Conservation (phyloP, 371 early-diverging fungal species). For the Entomophthora muscae region DNA sequence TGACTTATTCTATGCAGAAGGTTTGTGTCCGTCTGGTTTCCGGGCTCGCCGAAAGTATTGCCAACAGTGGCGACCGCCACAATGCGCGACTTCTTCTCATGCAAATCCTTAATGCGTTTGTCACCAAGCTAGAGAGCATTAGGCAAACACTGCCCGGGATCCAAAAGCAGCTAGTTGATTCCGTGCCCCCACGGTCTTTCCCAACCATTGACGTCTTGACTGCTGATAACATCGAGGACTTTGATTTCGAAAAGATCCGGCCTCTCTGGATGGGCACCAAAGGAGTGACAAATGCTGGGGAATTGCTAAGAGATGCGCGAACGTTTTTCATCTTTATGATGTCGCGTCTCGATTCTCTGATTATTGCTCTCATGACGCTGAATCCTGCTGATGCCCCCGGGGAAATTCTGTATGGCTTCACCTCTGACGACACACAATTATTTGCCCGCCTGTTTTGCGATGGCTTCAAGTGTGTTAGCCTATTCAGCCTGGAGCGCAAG, state of each 20-base stretch:
- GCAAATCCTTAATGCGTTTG: conserved; percentile 67
- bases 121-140: conserved; percentile 53
- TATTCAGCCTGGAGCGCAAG: not conserved
- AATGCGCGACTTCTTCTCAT: conserved; percentile 59
- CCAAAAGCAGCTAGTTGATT: conserved; percentile 28
- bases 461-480: not conserved
- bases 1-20: conserved; percentile 81
- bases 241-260: conserved; percentile 61
- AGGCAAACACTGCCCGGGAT: conserved; percentile 38
- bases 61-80: conserved; percentile 39
- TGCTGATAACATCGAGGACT: conserved; percentile 29
- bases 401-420: not conserved
- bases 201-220: conserved; percentile 9
- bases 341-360: not conserved
- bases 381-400: not conserved
- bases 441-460: not conserved
- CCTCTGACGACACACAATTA: not conserved
- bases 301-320: conserved; percentile 49
- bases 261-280: conserved; percentile 51
- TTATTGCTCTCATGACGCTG: not conserved
- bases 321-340: not conserved
- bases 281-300: conserved; percentile 38
- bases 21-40: conserved; percentile 91
- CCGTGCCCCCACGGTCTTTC: conserved; percentile 11
- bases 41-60: conserved; percentile 75